Evolutionary conservation across 371 early-diverging fungal species (phyloP).

Genomic region (Capniomyces stellatus): DNA sequence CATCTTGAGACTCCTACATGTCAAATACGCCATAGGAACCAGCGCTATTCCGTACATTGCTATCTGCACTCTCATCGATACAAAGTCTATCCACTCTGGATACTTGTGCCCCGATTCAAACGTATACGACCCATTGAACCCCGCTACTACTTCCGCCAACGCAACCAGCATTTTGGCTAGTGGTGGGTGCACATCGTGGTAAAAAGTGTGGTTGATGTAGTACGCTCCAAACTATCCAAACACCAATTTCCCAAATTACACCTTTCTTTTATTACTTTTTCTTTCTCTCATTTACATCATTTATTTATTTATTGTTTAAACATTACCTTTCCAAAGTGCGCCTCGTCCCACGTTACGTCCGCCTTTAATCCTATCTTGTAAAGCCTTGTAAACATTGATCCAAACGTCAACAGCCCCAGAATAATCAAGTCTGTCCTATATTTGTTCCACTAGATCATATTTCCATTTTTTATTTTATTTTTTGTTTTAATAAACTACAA

Average conservation of each 20-base stretch:
- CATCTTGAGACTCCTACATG: constrained; percentile 58
- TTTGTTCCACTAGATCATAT: too few relatives aligned
- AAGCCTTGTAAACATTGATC: constrained; percentile 61
- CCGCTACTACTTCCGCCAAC: constrained; percentile 71
- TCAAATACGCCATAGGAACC: constrained; percentile 88
- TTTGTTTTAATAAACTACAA: too few relatives aligned
- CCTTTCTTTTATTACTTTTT: background rate
- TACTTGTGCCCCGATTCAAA: constrained; percentile 81
- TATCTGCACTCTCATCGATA: constrained; percentile 79
- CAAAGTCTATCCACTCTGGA: constrained; percentile 71
- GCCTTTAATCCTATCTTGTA: constrained; percentile 53
- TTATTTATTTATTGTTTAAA: background rate
- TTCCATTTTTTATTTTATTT: too few relatives aligned
- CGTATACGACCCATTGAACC: constrained; percentile 74
- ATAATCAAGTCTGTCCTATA: constrained; percentile 19
- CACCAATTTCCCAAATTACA: background rate
- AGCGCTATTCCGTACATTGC: constrained; percentile 84
- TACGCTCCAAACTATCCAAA: constrained; percentile 75
- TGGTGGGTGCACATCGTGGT: constrained; percentile 99
- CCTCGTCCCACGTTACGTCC: constrained; percentile 63
- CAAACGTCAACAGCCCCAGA: constrained; percentile 31
- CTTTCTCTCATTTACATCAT: background rate
- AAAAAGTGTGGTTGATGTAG: constrained; percentile 85
- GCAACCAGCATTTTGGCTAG: constrained; percentile 97
- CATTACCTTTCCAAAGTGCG: constrained; percentile 64